phyloP scores from a whole-genome alignment of 2,329 filamentous ascomycete species.

The Aureobasidium subglaciale region DNA sequence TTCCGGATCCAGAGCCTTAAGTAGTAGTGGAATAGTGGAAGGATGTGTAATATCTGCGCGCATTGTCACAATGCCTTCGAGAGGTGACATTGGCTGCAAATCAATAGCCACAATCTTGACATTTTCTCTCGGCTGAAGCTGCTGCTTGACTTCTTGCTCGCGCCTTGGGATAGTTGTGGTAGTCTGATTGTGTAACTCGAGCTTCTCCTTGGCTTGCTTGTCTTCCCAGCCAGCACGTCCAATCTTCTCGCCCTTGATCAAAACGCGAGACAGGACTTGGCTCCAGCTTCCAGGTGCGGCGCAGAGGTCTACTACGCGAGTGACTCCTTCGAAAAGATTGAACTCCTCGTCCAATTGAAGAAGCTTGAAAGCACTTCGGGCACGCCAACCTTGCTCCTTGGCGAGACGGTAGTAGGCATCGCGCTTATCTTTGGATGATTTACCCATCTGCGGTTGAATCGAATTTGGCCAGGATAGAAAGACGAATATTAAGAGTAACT shows the following conservation, averaged over 20 bases:
- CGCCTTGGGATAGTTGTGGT: conserved; percentile 18
- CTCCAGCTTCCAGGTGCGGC: conserved; percentile 96
- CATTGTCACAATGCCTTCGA: conserved; percentile 86
- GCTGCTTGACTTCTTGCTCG: conserved; percentile 12
- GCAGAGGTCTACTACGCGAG: conserved; percentile 89
- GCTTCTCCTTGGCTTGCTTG: conserved; percentile 60
- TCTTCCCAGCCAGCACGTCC: conserved; percentile 82
- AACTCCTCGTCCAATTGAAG: conserved; percentile 96
- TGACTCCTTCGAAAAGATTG: conserved; percentile 83
- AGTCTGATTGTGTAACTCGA: conserved; percentile 45
- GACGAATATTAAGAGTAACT: neutral
- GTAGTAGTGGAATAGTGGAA: conserved; percentile 81
- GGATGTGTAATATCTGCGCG: conserved; percentile 97
- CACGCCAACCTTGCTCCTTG: conserved; percentile 98
- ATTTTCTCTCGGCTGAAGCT: conserved; percentile 31
- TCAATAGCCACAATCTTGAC: conserved; percentile 96
- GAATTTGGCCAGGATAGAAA: neutral
- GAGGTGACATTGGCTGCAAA: conserved; percentile 87
- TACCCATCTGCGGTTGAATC: conserved; percentile 33
- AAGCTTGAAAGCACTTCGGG: conserved; percentile 92
- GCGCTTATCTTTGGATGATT: conserved; percentile 97
- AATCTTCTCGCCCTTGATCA: conserved; percentile 91
- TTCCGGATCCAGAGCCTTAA: conserved; percentile 73
- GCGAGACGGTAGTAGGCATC: conserved; percentile 96
- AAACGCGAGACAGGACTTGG: conserved; percentile 84